These are phyloP conservation scores for Tolypocladium tundrense DNA, from an alignment of 2,329 filamentous ascomycete species.

Conservation along the genomic window DNA sequence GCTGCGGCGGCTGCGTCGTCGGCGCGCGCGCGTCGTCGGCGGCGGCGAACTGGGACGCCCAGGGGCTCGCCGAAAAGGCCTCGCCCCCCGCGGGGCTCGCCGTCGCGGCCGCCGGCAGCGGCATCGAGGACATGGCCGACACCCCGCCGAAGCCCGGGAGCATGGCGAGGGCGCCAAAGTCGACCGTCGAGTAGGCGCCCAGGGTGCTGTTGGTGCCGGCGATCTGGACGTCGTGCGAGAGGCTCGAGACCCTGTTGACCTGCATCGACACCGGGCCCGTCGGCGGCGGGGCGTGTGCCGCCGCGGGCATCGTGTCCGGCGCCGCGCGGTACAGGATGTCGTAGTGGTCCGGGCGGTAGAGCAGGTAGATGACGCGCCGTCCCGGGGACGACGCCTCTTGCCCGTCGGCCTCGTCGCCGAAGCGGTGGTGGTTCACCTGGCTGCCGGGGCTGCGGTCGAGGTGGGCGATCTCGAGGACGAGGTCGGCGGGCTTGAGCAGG, in stretches of 20 bases:
- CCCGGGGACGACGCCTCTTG: constrained; percentile 33
- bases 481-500: constrained; percentile 66
- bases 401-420: constrained; percentile 43
- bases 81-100: constrained; percentile 15
- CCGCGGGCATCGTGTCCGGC: constrained; percentile 12
- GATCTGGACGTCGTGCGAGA: constrained; percentile 35
- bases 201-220: constrained; percentile 27
- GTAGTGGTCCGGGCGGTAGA: constrained; percentile 75
- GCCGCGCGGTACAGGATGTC: constrained; percentile 83
- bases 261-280: constrained; percentile 27
- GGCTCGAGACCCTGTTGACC: constrained; percentile 40
- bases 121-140: constrained; percentile 21
- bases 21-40: constrained; percentile 13
- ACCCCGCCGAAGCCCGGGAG: constrained; percentile 32
- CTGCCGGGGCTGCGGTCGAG: constrained; percentile 75
- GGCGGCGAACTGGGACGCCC: constrained; percentile 25
- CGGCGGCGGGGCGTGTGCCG: constrained; percentile 4
- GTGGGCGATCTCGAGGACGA: constrained; percentile 82
- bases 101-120: constrained; percentile 18
- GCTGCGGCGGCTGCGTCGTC: constrained; percentile 9
- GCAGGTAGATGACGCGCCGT: constrained; percentile 41
- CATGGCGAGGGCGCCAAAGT: constrained; percentile 33
- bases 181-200: constrained; percentile 28
- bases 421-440: constrained; percentile 62
- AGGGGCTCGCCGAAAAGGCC: constrained; percentile 23